These are phyloP conservation scores for Tieghemostelium lacteum DNA, from an alignment of 78 protist species.

Conservation along the genomic window DNA sequence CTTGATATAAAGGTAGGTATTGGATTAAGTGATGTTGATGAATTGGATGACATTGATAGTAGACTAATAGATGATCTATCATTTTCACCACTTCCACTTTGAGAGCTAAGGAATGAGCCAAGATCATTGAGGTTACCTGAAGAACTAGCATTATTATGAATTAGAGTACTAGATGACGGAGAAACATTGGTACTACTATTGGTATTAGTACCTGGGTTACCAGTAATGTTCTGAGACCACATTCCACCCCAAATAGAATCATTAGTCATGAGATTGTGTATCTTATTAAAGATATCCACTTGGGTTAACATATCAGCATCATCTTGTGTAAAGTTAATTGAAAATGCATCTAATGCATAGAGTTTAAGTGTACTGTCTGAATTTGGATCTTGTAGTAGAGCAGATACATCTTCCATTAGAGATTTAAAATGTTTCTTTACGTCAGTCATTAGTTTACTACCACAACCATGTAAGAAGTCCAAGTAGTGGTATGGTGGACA, in stretches of 20 bases:
- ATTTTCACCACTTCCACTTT: too few species aligned
- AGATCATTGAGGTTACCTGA: too few species aligned
- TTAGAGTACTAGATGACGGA: neutral
- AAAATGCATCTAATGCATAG: slow-evolving; percentile 71
- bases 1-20: too few species aligned
- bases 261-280: slow-evolving; percentile 54
- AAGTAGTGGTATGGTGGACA: slow-evolving; percentile 78
- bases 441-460: slow-evolving; percentile 7
- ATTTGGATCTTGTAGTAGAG: slow-evolving; percentile 29
- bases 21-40: neutral
- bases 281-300: slow-evolving; percentile 66
- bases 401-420: slow-evolving; percentile 68
- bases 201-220: neutral
- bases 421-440: slow-evolving; percentile 28
- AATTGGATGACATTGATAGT: neutral
- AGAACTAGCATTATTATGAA: neutral
- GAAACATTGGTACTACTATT: neutral
- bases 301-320: slow-evolving; percentile 62
- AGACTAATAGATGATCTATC: too few species aligned
- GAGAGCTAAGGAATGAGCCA: neutral
- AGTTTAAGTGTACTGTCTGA: slow-evolving; percentile 32
- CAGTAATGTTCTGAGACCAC: slow-evolving; percentile 6
- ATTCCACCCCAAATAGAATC: slow-evolving; percentile 72
- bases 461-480: slow-evolving; percentile 76
- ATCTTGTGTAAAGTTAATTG: slow-evolving; percentile 58